phyloP scores from a whole-genome alignment of 169 alveolate species.

The Neospora caninum region DNA sequence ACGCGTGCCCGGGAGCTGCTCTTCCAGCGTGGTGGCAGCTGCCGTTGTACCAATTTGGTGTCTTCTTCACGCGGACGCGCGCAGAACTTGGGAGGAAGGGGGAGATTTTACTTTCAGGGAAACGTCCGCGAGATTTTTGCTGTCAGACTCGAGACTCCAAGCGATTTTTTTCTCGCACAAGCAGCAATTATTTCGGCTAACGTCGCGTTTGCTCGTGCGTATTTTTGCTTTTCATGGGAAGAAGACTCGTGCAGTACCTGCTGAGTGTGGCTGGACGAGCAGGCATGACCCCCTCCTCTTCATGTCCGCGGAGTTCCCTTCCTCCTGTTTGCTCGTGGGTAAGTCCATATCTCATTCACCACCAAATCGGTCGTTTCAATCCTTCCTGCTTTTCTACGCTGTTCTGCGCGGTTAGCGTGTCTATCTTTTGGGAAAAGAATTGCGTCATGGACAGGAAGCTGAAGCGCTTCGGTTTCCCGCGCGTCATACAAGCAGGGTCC shows the following conservation, averaged over 20 bases:
- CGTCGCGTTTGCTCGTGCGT: background rate
- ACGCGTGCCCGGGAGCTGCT: too few species aligned
- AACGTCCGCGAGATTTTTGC: background rate
- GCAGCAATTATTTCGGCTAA: background rate
- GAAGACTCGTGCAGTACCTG: background rate
- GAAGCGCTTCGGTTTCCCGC: background rate
- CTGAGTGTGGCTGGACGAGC: background rate
- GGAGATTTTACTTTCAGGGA: background rate
- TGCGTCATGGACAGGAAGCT: background rate
- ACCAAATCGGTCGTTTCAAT: background rate
- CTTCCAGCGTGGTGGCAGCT: too few species aligned
- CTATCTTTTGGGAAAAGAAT: background rate
- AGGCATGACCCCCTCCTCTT: background rate
- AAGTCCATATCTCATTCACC: background rate
- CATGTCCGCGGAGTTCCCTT: background rate
- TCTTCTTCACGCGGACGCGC: background rate
- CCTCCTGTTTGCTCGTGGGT: background rate
- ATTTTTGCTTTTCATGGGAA: background rate
- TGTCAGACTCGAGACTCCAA: background rate
- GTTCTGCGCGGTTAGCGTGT: background rate
- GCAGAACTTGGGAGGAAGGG: background rate
- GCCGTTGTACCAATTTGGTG: too few species aligned
- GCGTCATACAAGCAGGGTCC: background rate
- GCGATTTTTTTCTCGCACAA: background rate
- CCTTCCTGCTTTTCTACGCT: background rate